A percentile compares a stretch with the other conserved stretches of the same genome.
Conservation (phyloP, 306 rosid genomes). For the Albizia julibrissin region DNA sequence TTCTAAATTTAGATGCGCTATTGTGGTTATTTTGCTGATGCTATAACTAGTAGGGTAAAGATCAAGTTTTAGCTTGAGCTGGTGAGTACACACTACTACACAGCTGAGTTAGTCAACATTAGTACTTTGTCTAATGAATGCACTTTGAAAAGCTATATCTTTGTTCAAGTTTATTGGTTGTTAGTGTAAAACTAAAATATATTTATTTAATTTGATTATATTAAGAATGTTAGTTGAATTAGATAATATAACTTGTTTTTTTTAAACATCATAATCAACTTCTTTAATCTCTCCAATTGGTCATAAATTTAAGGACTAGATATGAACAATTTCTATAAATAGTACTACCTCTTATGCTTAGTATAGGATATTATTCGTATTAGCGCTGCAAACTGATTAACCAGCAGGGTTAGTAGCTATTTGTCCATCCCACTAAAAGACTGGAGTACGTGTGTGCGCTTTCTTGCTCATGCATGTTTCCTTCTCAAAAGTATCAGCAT, state of each 20-base stretch:
- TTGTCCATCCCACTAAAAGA: not conserved
- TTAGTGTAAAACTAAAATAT: too few species aligned
- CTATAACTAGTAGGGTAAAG: not conserved
- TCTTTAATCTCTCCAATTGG: too few species aligned
- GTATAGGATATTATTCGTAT: too few species aligned
- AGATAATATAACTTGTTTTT: too few species aligned
- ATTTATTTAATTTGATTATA: too few species aligned
- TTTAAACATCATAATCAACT: too few species aligned
- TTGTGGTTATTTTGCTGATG: not conserved
- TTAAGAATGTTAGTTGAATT: too few species aligned
- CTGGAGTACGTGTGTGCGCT: not conserved
- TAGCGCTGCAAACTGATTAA: too few species aligned
- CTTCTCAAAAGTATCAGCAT: slow-evolving; percentile 15
- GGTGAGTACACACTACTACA: not conserved
- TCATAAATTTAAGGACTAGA: too few species aligned
- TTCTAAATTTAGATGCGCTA: not conserved
- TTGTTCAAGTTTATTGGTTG: not conserved
- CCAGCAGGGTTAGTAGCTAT: not conserved
- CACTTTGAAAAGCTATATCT: not conserved
- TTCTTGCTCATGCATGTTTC: slow-evolving; percentile 3
- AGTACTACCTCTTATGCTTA: too few species aligned
- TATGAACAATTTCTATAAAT: too few species aligned
- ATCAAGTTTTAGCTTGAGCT: not conserved
- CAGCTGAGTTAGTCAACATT: not conserved
- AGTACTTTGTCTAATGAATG: not conserved